phyloP scores from a whole-genome alignment of 2,329 filamentous ascomycete species.

The Penicillium sp. region DNA sequence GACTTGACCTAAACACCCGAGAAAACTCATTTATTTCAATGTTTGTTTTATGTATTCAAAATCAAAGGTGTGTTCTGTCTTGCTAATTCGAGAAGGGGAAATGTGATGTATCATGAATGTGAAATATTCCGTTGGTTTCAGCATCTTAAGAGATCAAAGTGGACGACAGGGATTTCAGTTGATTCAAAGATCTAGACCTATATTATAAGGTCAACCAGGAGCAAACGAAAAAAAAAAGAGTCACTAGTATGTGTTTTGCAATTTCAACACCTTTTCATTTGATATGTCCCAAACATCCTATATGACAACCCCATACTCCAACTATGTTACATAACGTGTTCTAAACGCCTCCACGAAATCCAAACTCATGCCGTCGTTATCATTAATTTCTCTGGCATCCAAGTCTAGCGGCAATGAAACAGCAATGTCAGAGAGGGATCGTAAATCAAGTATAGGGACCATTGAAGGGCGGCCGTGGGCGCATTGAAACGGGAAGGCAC shows the following conservation, averaged over 20 bases:
- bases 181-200: background rate
- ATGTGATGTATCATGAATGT: background rate
- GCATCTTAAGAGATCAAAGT: background rate
- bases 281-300: no score
- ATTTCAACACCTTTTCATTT: background rate
- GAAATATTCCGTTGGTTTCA: background rate
- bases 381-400: background rate
- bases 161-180: background rate
- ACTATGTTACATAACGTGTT: constrained; percentile 14
- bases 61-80: background rate
- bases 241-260: background rate
- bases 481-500: constrained; percentile 51
- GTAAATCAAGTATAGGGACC: constrained; percentile 43
- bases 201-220: background rate
- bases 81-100: background rate
- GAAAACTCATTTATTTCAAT: background rate
- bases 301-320: background rate
- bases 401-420: background rate
- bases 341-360: constrained; percentile 20
- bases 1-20: background rate
- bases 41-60: background rate
- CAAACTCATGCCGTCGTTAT: constrained; percentile 2
- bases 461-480: constrained; percentile 52
- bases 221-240: no score
- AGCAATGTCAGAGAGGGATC: background rate